Evolutionary conservation across 2,329 filamentous ascomycete genomes (phyloP), one percentile per base, ranked within the genome.

Genomic region (Scleromitrula shiraiana): DNA sequence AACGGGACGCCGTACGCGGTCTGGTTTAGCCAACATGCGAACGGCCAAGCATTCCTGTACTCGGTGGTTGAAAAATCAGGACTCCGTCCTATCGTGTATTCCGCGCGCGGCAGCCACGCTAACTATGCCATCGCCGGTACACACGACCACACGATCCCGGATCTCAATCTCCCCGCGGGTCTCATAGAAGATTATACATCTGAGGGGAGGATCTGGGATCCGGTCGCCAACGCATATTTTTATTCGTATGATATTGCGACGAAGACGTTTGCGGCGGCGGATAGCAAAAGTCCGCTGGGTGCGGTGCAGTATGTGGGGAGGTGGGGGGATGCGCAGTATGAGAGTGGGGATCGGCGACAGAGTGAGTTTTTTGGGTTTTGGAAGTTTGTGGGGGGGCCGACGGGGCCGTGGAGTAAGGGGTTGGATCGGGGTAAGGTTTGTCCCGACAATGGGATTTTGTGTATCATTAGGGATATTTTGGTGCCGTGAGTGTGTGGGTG

Each of bases 131-230:
- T 73, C 6, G 41, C 64, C 10, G 81, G 80, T 2, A 68, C 65
- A 2, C 80, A 84, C 56, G 80, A 83, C 58, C 78, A 83, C 57
- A 75, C 74, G 0, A 80, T 83, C 46, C 80, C 80, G 0, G 71
- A 77, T 47, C 47, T 82, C 15, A 78, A 80, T 50, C 67, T 82
- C 7, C 77, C 76, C 0, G 56, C 55, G 2, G 74, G 72, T 1
- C 66, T 77, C 5, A 61, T 82, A 2, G 68, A 75, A 35, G 73
- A 83, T 56, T 70, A 76, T 47, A 74, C 75, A 10, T 71, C 78
- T 46, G 62, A 67, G 32, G 80, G 79, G 4, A 58, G 65, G 3
- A 61, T 78, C 4, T 85, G 79, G 79, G 82, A 85, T 58, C 79
- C 81, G 0, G 63, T 71, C 0, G 64, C 72, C 1, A 73, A 68